A percentile compares a stretch with the other conserved stretches of the same genome.
phyloP scores from a whole-genome alignment of 768 basidiomycete species.

The Hygrocybe punicea region DNA sequence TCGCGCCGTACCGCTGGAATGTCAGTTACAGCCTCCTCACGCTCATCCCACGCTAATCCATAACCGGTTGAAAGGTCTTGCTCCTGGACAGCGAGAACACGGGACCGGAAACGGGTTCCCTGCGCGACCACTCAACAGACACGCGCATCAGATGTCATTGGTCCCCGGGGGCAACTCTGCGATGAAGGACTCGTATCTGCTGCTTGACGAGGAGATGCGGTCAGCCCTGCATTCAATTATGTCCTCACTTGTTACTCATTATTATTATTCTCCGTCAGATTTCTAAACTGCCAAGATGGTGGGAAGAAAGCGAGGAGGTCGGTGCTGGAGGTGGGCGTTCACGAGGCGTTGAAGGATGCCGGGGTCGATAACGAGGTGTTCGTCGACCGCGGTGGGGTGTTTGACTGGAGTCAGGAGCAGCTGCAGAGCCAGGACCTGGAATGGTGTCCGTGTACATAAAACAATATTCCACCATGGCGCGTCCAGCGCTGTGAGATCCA shows the following conservation, averaged over 20 bases:
- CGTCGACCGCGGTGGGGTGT: constrained; percentile 31
- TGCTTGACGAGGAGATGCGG: constrained; percentile 30
- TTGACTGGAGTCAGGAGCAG: constrained; percentile 35
- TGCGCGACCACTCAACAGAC: constrained; percentile 27
- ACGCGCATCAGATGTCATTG: constrained; percentile 23
- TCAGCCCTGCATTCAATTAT: not conserved
- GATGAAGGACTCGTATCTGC: constrained; percentile 40
- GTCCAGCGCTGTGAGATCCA: too few species aligned
- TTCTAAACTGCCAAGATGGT: constrained; percentile 32
- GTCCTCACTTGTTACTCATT: too few species aligned
- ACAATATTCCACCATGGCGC: too few species aligned
- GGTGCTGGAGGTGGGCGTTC: constrained; percentile 34
- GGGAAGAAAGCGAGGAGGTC: constrained; percentile 30
- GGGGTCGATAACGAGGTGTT: constrained; percentile 34
- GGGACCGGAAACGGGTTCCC: constrained; percentile 4
- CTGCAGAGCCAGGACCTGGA: too few species aligned
- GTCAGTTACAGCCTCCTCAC: constrained; percentile 13
- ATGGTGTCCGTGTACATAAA: too few species aligned
- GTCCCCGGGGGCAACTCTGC: constrained; percentile 37
- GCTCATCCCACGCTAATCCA: not conserved
- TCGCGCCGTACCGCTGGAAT: constrained; percentile 42
- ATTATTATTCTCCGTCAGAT: constrained; percentile 10
- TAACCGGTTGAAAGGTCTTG: constrained; percentile 17
- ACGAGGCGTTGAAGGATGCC: constrained; percentile 30
- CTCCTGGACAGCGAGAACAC: constrained; percentile 23